Evolutionary conservation across 768 basidiomycete species (phyloP).

Genomic region (Leccinum barrowsii): DNA sequence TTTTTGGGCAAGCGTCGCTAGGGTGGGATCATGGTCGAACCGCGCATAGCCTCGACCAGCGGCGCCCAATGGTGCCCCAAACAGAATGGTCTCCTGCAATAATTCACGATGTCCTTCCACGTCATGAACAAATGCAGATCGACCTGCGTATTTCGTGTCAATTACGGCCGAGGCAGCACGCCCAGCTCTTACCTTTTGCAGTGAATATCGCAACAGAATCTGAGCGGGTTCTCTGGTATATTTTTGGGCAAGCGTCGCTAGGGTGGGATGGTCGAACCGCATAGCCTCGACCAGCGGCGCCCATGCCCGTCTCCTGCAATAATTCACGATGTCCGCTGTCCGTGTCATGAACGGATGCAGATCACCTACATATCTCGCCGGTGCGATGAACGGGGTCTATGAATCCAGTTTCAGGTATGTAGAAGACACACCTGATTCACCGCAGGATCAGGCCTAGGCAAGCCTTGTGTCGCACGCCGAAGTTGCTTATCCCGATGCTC

Average conservation of each 20-base stretch:
- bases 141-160: neutral
- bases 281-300: slow-evolving; percentile 37
- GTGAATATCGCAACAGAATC: slow-evolving; percentile 50
- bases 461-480: slow-evolving; percentile 38
- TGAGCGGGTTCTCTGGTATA: slow-evolving; percentile 56
- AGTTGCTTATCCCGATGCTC: slow-evolving; percentile 5
- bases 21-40: slow-evolving; percentile 50
- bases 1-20: slow-evolving; percentile 47
- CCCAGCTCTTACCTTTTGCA: slow-evolving; percentile 61
- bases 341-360: slow-evolving; percentile 71
- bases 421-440: slow-evolving; percentile 54
- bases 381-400: slow-evolving; percentile 4
- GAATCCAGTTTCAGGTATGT: neutral
- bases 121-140: too few relatives aligned
- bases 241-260: slow-evolving; percentile 47
- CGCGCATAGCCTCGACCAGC: slow-evolving; percentile 42
- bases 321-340: slow-evolving; percentile 50
- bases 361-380: slow-evolving; percentile 36
- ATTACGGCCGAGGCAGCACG: neutral
- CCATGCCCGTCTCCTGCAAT: slow-evolving; percentile 53
- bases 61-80: slow-evolving; percentile 13
- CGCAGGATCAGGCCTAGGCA: slow-evolving; percentile 41
- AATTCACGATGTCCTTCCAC: too few relatives aligned
- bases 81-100: too few relatives aligned
- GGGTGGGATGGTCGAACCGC: slow-evolving; percentile 56